Conservation (phyloP, 371 early-diverging fungal species). For the Mortierella sp. region DNA sequence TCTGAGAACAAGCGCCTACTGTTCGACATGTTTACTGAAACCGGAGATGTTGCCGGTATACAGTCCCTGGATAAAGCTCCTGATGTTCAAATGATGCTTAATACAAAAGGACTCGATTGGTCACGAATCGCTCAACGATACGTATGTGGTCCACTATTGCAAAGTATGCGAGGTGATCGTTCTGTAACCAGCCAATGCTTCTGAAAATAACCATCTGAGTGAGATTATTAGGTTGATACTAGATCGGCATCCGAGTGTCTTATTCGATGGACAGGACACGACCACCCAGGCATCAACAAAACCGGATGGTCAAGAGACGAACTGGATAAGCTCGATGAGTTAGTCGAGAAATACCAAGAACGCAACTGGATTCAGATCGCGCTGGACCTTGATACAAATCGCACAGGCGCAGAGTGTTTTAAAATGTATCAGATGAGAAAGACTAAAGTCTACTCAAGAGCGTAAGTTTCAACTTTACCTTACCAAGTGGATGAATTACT, state of each 20-base stretch:
- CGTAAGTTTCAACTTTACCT: constrained; percentile 38
- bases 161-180: background rate
- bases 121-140: constrained; percentile 69
- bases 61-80: constrained; percentile 62
- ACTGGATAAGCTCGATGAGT: constrained; percentile 57
- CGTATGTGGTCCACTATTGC: constrained; percentile 50
- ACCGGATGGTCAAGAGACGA: constrained; percentile 76
- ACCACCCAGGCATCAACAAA: constrained; percentile 86
- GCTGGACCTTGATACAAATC: constrained; percentile 67
- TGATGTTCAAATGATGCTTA: constrained; percentile 64
- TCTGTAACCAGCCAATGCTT: background rate
- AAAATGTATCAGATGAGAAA: constrained; percentile 68
- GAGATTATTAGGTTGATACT: constrained; percentile 62
- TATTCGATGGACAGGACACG: constrained; percentile 88
- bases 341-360: constrained; percentile 60
- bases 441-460: constrained; percentile 58
- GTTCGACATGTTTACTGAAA: constrained; percentile 34
- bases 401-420: constrained; percentile 88
- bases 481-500: background rate
- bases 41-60: constrained; percentile 15
- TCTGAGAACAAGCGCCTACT: constrained; percentile 38
- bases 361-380: constrained; percentile 78
- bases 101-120: constrained; percentile 79
- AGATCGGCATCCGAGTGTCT: constrained; percentile 77
- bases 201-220: background rate